Base-by-base conservation (phyloP, 2,329 filamentous ascomycete species). In the Cladophialophora yegresii region DNA sequence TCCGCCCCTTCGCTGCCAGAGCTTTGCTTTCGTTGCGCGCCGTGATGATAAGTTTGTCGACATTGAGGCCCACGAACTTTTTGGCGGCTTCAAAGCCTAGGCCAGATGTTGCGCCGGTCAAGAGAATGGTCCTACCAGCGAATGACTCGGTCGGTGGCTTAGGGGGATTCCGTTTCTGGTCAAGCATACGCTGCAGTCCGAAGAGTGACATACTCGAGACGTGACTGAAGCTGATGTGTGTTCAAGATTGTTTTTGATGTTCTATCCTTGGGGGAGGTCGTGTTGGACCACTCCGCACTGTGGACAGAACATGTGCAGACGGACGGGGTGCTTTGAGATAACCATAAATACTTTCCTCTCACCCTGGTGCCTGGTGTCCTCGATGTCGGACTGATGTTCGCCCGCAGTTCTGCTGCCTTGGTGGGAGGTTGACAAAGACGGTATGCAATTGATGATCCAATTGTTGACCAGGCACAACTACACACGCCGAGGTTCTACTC, bases 91-190 rank as follows among this genome's bases (percentile, higher is more conserved):
- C 80, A 23, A 81, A 76, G 0, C 83, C 83, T 13, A 85, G 72
- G 4, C 83, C 83, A 1, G 78, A 77, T 49, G 81, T 84, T 9
- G 80, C 80, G 23, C 82, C 82, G 6, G 82, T 83, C 16, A 84
- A 70, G 8, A 84, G 73, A 2, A 83, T 77, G 0, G 78, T 81
- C 67, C 80, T 80, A 12, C 78, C 77, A 8, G 74, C 75, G 54
- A 83, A 79, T 1, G 78, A 78, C 53, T 72, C 67, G 4, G 64
- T 73, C 23, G 77, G 75, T 45, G 80, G 75, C 30, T 59, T 49
- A 12, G 65, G 64, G 22, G 64, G 61, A 32, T 67, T 64, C 54
- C 28, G 45, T 54, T 64, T 69, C 51, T 69, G 65, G 26, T 58
- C 43, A 26, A 65, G 47, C 40, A 65, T 30, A 36, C 54, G 62